A percentile compares a stretch with the other conserved stretches of the same genome.
Evolutionary conservation across 1,139 yeast genomes (phyloP).

Genomic region (Saccharomycopsis phalli): DNA sequence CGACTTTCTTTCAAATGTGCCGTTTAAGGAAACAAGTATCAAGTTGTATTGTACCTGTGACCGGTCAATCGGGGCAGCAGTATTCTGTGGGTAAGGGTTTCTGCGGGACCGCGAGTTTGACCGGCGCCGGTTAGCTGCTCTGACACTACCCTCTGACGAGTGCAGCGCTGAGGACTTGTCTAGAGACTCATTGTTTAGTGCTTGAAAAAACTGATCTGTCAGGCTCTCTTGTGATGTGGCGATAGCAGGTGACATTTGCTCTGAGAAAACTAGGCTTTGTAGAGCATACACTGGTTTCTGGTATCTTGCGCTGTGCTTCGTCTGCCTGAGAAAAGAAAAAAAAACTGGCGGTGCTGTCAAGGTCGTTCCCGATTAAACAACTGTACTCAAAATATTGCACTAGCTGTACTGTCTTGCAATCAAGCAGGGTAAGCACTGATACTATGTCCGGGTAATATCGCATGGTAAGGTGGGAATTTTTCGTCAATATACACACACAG

Average conservation of each 20-base stretch:
- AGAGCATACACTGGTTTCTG: too few relatives aligned
- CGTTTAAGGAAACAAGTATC: conserved; percentile 66
- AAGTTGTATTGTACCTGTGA: conserved; percentile 34
- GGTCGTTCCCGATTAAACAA: too few relatives aligned
- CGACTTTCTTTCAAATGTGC: conserved; percentile 73
- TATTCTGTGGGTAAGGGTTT: conserved; percentile 3
- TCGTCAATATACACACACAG: too few relatives aligned
- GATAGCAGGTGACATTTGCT: neutral
- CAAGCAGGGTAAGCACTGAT: too few relatives aligned
- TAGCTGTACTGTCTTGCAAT: too few relatives aligned
- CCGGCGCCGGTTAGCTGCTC: conserved; percentile 18
- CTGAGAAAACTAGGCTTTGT: too few relatives aligned
- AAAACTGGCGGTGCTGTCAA: too few relatives aligned
- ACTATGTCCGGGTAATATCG: too few relatives aligned
- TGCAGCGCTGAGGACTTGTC: neutral
- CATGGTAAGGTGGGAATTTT: too few relatives aligned
- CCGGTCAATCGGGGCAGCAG: conserved; percentile 13
- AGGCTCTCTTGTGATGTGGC: neutral
- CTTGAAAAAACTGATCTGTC: conserved; percentile 13
- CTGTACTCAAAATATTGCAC: too few relatives aligned
- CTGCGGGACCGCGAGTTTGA: conserved; percentile 15
- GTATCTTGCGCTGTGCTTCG: too few relatives aligned
- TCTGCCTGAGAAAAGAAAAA: too few relatives aligned
- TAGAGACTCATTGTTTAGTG: conserved; percentile 3
- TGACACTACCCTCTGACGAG: conserved; percentile 1